A percentile compares a stretch with the other conserved stretches of the same genome.
Evolutionary conservation across 1,284 basidiomycete genomes (phyloP).

Genomic region (Cystobasidium sp.): DNA sequence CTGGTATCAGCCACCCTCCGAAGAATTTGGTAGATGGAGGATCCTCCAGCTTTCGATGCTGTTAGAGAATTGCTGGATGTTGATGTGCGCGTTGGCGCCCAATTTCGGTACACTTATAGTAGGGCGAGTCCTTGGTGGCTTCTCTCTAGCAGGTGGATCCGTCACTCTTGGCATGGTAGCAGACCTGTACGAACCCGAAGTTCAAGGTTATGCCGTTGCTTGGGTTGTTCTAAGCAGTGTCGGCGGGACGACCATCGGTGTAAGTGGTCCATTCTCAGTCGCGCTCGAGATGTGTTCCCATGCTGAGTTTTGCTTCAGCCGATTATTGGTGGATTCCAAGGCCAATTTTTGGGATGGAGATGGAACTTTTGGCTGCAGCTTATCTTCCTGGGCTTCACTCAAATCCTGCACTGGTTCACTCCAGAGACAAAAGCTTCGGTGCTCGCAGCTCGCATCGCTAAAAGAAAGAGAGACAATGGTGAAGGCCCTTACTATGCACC

Average conservation of each 20-base stretch:
- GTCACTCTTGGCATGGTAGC: slow-evolving; percentile 60
- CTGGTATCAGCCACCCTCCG: slow-evolving; percentile 38
- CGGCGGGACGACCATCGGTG: slow-evolving; percentile 48
- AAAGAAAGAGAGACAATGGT: slow-evolving; percentile 55
- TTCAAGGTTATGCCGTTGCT: slow-evolving; percentile 56
- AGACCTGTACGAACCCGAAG: slow-evolving; percentile 55
- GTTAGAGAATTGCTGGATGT: slow-evolving; percentile 57
- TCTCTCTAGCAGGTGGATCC: slow-evolving; percentile 57
- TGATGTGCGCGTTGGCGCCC: slow-evolving; percentile 54
- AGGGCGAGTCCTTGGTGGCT: slow-evolving; percentile 55
- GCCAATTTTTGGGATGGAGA: neutral
- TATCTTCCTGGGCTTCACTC: slow-evolving; percentile 5
- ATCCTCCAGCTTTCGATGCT: slow-evolving; percentile 55
- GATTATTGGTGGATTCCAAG: slow-evolving; percentile 14
- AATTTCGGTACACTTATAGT: slow-evolving; percentile 55
- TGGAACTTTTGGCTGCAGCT: slow-evolving; percentile 51
- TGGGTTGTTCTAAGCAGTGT: slow-evolving; percentile 56
- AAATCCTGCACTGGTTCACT: slow-evolving; percentile 55
- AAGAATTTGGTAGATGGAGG: slow-evolving; percentile 54
- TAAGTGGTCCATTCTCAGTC: neutral
- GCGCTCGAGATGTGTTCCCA: too few relatives aligned
- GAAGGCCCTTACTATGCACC: slow-evolving; percentile 58
- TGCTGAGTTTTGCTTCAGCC: neutral
- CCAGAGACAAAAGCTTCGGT: slow-evolving; percentile 59
- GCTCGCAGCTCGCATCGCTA: slow-evolving; percentile 58